These are phyloP conservation scores for Brettanomyces nanus DNA, from an alignment of 805 yeast genomes.

Conservation along the genomic window DNA sequence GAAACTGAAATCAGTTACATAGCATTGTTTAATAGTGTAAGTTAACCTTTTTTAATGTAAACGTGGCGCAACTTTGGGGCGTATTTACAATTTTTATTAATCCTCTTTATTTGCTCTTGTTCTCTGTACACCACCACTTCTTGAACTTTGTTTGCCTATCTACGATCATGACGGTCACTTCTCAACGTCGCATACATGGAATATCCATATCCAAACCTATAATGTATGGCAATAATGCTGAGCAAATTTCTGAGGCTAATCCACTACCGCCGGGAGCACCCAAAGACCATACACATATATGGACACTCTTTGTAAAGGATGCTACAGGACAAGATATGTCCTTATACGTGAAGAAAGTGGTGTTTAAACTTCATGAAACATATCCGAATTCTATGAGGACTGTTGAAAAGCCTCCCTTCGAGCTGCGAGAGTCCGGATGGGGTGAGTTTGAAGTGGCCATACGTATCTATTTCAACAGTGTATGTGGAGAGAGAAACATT, in stretches of 20 bases:
- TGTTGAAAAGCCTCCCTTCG: slow-evolving; percentile 85
- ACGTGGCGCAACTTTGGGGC: too few species aligned
- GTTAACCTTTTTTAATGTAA: too few species aligned
- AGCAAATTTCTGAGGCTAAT: slow-evolving; percentile 44
- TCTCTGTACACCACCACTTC: too few species aligned
- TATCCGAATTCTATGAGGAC: slow-evolving; percentile 82
- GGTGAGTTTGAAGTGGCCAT: slow-evolving; percentile 95
- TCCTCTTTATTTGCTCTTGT: not conserved
- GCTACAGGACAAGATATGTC: slow-evolving; percentile 77
- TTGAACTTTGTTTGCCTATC: too few species aligned
- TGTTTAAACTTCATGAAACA: slow-evolving; percentile 92
- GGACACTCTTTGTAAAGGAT: slow-evolving; percentile 88
- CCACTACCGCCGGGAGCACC: slow-evolving; percentile 59
- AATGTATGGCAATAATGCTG: slow-evolving; percentile 73
- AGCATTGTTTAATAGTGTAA: too few species aligned
- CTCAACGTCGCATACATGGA: slow-evolving; percentile 31
- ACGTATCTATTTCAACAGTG: slow-evolving; percentile 78
- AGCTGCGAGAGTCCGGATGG: slow-evolving; percentile 98
- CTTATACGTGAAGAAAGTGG: slow-evolving; percentile 79
- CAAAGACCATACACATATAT: slow-evolving; percentile 84
- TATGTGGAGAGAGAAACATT: slow-evolving; percentile 80
- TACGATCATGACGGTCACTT: slow-evolving; percentile 3
- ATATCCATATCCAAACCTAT: slow-evolving; percentile 72
- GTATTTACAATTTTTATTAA: not conserved
- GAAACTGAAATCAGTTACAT: not conserved